A percentile compares a stretch with the other conserved stretches of the same genome.
Evolutionary conservation across 257 asterid genomes (phyloP).

Genomic region (Hygrophila difformis): DNA sequence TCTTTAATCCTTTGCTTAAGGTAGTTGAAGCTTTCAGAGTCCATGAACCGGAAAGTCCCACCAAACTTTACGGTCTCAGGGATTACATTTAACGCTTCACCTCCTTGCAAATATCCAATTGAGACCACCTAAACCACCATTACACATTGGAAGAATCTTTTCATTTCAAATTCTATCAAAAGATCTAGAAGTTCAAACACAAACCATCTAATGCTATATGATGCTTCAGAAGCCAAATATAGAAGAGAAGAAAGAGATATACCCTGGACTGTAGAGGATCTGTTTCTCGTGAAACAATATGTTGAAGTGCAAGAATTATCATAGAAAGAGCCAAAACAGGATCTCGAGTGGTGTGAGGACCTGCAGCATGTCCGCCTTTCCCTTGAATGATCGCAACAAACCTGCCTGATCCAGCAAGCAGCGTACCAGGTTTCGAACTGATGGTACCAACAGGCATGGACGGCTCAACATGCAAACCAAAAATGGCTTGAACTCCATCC

Average conservation of each 20-base stretch:
- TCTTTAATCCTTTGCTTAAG: constrained; percentile 63
- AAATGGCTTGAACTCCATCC: constrained; percentile 59
- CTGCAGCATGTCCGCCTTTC: constrained; percentile 80
- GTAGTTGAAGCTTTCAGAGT: constrained; percentile 35
- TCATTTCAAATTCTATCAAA: background rate
- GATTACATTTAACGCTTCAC: constrained; percentile 56
- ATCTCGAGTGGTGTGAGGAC: constrained; percentile 61
- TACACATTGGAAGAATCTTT: background rate
- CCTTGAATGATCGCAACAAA: constrained; percentile 59
- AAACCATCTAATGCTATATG: too few relatives aligned
- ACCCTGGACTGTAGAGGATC: constrained; percentile 78
- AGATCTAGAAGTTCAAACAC: background rate
- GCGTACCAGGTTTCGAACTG: constrained; percentile 59
- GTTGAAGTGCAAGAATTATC: constrained; percentile 69
- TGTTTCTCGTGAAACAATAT: constrained; percentile 80
- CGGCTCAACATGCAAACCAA: constrained; percentile 65
- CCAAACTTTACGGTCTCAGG: constrained; percentile 70
- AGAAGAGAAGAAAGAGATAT: constrained; percentile 9
- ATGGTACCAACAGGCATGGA: constrained; percentile 37
- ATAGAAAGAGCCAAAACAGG: constrained; percentile 68
- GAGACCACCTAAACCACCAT: constrained; percentile 52
- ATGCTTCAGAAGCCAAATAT: background rate
- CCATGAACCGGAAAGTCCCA: constrained; percentile 73
- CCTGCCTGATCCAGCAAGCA: constrained; percentile 67
- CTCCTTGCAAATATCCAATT: constrained; percentile 55